Conservation (phyloP, 257 asterid genomes). For the Ajuga chamaepitys region DNA sequence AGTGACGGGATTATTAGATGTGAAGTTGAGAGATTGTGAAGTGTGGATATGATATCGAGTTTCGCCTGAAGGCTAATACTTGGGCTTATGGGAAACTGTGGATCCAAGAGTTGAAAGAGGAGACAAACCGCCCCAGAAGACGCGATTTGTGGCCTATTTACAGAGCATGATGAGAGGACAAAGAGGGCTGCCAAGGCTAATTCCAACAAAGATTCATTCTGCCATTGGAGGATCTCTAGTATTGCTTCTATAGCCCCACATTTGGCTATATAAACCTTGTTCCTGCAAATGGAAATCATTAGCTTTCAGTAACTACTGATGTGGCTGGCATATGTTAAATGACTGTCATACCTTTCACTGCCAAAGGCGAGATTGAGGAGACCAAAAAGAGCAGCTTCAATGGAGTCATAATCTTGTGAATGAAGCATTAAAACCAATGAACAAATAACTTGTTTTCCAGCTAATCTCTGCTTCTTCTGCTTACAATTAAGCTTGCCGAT, state of each 20-base stretch:
- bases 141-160: constrained; percentile 45
- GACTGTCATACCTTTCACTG: constrained; percentile 80
- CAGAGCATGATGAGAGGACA: constrained; percentile 54
- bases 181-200: constrained; percentile 43
- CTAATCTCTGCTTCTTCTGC: constrained; percentile 38
- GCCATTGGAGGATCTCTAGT: constrained; percentile 32
- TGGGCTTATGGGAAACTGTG: constrained; percentile 21
- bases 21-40: constrained; percentile 58
- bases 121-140: constrained; percentile 42
- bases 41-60: constrained; percentile 44
- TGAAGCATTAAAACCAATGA: constrained; percentile 51
- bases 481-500: constrained; percentile 33
- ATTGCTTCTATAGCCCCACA: constrained; percentile 46
- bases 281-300: constrained; percentile 30
- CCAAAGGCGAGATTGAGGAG: constrained; percentile 57
- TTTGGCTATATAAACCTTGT: constrained; percentile 39
- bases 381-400: constrained; percentile 56
- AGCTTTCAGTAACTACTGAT: no score
- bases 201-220: constrained; percentile 30
- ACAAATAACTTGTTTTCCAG: constrained; percentile 38
- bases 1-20: constrained; percentile 30
- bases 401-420: constrained; percentile 32
- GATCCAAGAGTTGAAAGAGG: constrained; percentile 30
- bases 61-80: constrained; percentile 28
- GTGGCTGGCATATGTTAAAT: no score